phyloP scores from a whole-genome alignment of 495 filamentous ascomycete species.

The Hypoxylon fuscum region DNA sequence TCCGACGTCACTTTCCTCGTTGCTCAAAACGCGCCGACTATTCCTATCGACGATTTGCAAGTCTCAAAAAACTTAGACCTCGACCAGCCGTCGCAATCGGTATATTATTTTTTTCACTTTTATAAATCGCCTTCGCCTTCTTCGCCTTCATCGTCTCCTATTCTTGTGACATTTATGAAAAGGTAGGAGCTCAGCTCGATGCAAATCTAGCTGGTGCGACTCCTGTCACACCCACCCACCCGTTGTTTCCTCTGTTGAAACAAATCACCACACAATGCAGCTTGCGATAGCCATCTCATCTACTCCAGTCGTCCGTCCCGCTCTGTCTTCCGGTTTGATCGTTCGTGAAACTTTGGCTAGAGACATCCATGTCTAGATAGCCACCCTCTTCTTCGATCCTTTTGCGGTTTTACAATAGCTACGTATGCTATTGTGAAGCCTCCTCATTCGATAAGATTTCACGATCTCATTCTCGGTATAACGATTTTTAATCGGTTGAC shows the following conservation, averaged over 20 bases:
- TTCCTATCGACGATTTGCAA: constrained; percentile 25
- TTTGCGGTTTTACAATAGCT: constrained; percentile 44
- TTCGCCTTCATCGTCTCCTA: constrained; percentile 8
- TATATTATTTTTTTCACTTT: constrained; percentile 1
- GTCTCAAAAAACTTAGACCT: constrained; percentile 6
- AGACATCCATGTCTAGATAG: constrained; percentile 56
- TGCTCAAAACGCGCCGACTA: constrained; percentile 17
- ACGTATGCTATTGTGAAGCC: constrained; percentile 46
- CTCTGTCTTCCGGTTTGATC: constrained; percentile 64
- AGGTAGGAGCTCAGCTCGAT: constrained; percentile 46
- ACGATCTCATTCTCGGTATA: constrained; percentile 49
- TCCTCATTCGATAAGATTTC: constrained; percentile 54
- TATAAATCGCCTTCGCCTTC: background rate
- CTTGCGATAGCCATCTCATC: constrained; percentile 52
- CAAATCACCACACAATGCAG: constrained; percentile 61
- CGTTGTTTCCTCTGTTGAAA: constrained; percentile 45
- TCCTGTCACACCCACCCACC: constrained; percentile 38
- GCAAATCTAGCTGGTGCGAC: constrained; percentile 50
- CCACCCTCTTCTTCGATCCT: constrained; percentile 52
- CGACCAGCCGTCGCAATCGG: constrained; percentile 19
- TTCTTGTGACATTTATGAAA: constrained; percentile 45
- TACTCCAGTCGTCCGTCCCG: constrained; percentile 67
- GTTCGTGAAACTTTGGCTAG: constrained; percentile 58
- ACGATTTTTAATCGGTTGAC: constrained; percentile 60
- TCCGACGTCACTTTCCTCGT: constrained; percentile 23